A percentile compares a stretch with the other conserved stretches of the same genome.
Evolutionary conservation across 83 land plant genomes (phyloP).

Genomic region (Thuja plicata): DNA sequence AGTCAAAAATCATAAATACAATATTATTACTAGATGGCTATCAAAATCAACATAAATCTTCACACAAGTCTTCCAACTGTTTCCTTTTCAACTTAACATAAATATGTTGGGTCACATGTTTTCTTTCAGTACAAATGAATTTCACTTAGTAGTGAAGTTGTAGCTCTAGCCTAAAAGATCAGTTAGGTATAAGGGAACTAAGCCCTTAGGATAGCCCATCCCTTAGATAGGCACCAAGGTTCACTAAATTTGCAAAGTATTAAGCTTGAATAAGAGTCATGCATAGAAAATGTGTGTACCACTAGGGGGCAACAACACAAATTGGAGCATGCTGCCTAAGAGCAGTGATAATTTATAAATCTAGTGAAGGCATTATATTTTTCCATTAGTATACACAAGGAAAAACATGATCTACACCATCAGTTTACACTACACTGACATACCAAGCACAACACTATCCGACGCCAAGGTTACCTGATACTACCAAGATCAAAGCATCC

Average conservation of each 20-base stretch:
- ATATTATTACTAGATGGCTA: background rate
- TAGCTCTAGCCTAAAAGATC: background rate
- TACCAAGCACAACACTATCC: no score
- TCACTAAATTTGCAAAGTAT: background rate
- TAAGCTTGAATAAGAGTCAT: background rate
- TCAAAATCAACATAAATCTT: background rate
- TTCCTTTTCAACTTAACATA: background rate
- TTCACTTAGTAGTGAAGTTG: background rate
- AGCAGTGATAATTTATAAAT: background rate
- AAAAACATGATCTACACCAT: no score
- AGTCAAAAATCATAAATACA: background rate
- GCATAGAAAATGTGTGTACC: background rate
- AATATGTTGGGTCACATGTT: background rate
- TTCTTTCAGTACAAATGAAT: background rate
- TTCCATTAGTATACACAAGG: no score
- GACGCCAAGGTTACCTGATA: no score
- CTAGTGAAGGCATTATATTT: no score
- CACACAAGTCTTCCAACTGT: background rate
- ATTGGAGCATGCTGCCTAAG: background rate
- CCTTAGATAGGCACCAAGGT: background rate
- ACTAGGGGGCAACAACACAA: background rate
- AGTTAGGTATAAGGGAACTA: background rate
- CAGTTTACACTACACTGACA: no score
- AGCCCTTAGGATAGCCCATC: background rate
- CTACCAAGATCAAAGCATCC: no score